phyloP scores from a whole-genome alignment of 805 yeast species.

The Candida takata region DNA sequence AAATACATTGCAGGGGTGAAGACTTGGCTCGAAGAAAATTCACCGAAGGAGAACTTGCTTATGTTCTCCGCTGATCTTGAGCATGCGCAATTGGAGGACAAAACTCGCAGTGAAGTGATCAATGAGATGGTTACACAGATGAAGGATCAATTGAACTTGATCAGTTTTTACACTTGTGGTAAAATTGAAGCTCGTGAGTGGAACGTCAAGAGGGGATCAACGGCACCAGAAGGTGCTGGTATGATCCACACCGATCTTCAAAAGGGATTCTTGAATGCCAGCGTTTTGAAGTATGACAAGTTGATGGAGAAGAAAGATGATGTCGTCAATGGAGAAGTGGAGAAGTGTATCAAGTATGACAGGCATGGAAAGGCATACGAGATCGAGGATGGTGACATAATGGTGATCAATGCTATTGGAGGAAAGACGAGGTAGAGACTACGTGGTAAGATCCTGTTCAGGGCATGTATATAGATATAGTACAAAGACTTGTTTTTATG shows the following conservation, averaged over 20 bases:
- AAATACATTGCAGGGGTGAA: constrained; percentile 44
- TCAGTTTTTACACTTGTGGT: constrained; percentile 86
- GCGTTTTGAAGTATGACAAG: constrained; percentile 64
- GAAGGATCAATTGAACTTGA: constrained; percentile 62
- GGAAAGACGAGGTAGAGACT: constrained; percentile 38
- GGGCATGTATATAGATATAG: no score
- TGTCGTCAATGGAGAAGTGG: constrained; percentile 23
- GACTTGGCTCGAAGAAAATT: constrained; percentile 59
- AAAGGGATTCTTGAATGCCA: constrained; percentile 74
- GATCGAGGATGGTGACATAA: constrained; percentile 80
- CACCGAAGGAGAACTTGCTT: constrained; percentile 62
- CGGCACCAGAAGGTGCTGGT: constrained; percentile 88
- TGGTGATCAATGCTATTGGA: constrained; percentile 65
- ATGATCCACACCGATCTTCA: constrained; percentile 81
- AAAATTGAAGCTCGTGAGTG: constrained; percentile 81
- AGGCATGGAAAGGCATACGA: constrained; percentile 72
- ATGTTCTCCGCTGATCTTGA: constrained; percentile 61
- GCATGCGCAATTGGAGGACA: constrained; percentile 22
- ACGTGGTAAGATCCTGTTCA: no score
- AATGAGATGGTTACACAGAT: constrained; percentile 58
- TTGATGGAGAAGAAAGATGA: constrained; percentile 24
- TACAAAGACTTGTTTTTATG: no score
- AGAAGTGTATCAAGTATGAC: constrained; percentile 23
- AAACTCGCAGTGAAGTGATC: constrained; percentile 44
- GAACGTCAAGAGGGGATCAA: constrained; percentile 70